A percentile compares a stretch with the other conserved stretches of the same genome.
Conservation (phyloP, 768 basidiomycete species). For the Leccinum disarticulatum region DNA sequence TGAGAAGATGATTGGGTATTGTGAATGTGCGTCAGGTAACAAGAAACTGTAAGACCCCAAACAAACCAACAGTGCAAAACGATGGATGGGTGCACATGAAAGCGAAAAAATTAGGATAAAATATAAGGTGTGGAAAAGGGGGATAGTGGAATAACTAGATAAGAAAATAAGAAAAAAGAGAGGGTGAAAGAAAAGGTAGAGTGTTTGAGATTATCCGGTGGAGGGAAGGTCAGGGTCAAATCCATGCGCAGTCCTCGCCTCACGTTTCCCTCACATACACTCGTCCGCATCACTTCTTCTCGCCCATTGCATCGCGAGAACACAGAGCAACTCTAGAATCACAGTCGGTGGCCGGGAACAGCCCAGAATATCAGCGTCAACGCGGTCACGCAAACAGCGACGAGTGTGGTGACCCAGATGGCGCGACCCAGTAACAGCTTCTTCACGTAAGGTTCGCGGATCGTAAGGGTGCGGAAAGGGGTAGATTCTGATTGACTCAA, state of each 20-base stretch:
- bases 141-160: slow-evolving; percentile 30
- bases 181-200: slow-evolving; percentile 19
- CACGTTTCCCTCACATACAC: slow-evolving; percentile 8
- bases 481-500: slow-evolving; percentile 94
- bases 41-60: slow-evolving; percentile 17
- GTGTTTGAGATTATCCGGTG: slow-evolving; percentile 23
- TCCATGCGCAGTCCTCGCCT: slow-evolving; percentile 18
- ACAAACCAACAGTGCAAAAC: slow-evolving; percentile 18
- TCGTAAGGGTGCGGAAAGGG: slow-evolving; percentile 89
- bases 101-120: slow-evolving; percentile 27
- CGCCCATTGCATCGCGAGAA: slow-evolving; percentile 7
- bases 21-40: slow-evolving; percentile 24
- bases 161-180: slow-evolving; percentile 29
- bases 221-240: slow-evolving; percentile 14
- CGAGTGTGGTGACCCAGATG: slow-evolving; percentile 84
- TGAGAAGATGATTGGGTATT: slow-evolving; percentile 21
- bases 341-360: slow-evolving; percentile 92
- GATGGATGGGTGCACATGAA: slow-evolving; percentile 21
- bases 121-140: slow-evolving; percentile 21
- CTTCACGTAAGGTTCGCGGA: slow-evolving; percentile 92
- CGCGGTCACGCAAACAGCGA: slow-evolving; percentile 71
- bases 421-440: slow-evolving; percentile 88
- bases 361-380: slow-evolving; percentile 94
- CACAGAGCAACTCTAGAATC: slow-evolving; percentile 5
- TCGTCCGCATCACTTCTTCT: slow-evolving; percentile 7